Evolutionary conservation across 2,329 filamentous ascomycete genomes (phyloP).

Genomic region (Conoideocrella luteorostrata): DNA sequence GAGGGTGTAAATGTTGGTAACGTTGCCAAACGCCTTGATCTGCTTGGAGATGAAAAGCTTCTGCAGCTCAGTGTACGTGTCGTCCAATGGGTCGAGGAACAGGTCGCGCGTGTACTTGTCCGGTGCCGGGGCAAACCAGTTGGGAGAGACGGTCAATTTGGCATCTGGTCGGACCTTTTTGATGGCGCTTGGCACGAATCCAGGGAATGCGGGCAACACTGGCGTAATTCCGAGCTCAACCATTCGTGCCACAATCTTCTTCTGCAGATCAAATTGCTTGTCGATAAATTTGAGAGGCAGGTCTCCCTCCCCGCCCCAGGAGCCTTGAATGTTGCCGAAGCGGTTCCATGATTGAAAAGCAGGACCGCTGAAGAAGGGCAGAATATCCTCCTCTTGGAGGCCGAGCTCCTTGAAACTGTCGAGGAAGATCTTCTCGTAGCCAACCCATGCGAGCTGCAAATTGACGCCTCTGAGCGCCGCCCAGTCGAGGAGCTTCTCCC

Average conservation of each 20-base stretch:
- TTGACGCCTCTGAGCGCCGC: constrained; percentile 45
- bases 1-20: constrained; percentile 42
- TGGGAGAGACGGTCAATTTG: constrained; percentile 34
- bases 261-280: constrained; percentile 39
- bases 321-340: constrained; percentile 47
- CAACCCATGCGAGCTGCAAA: constrained; percentile 45
- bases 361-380: constrained; percentile 40
- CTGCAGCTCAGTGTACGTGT: constrained; percentile 36
- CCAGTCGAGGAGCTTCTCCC: constrained; percentile 47
- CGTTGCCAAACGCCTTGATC: constrained; percentile 37
- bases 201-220: constrained; percentile 43
- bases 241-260: constrained; percentile 42
- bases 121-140: constrained; percentile 28
- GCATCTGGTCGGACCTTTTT: constrained; percentile 35
- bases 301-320: constrained; percentile 34
- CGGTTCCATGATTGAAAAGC: constrained; percentile 48
- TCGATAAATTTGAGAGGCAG: constrained; percentile 40
- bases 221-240: constrained; percentile 47
- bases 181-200: constrained; percentile 39
- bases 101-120: constrained; percentile 36
- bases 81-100: constrained; percentile 41
- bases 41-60: constrained; percentile 40
- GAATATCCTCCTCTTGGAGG: constrained; percentile 36
- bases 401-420: constrained; percentile 40
- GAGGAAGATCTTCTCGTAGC: constrained; percentile 42